Evolutionary conservation across 257 asterid genomes (phyloP).

Genomic region (Gentiana straminea): DNA sequence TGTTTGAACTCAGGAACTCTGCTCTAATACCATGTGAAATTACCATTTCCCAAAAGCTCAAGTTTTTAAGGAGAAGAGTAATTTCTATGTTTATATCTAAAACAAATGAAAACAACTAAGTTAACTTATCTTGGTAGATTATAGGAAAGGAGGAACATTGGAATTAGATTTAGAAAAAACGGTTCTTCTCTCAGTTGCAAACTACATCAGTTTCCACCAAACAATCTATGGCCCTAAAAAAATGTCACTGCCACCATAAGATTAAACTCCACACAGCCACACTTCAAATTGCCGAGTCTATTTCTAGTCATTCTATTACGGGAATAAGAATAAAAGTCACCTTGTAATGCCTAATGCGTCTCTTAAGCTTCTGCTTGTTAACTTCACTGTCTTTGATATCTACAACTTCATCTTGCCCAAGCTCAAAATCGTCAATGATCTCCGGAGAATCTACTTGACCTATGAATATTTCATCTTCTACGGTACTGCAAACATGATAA

Average conservation of each 20-base stretch:
- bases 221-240: background rate
- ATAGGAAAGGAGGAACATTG: too few species aligned
- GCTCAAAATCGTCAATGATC: conserved; percentile 84
- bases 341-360: conserved; percentile 71
- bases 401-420: conserved; percentile 69
- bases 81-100: too few species aligned
- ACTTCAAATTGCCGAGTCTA: background rate
- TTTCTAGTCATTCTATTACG: background rate
- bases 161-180: too few species aligned
- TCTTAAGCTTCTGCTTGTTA: conserved; percentile 72
- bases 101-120: too few species aligned
- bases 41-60: too few species aligned
- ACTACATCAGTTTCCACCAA: too few species aligned
- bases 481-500: conserved; percentile 47
- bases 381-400: conserved; percentile 84
- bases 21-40: too few species aligned
- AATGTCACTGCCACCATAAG: background rate
- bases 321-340: conserved; percentile 22
- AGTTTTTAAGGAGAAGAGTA: too few species aligned
- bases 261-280: background rate
- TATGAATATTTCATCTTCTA: conserved; percentile 76
- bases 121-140: too few species aligned
- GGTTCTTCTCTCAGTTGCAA: too few species aligned
- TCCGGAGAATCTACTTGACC: conserved; percentile 80
- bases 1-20: too few species aligned